Evolutionary conservation across 202 grass and related monocot species (phyloP), one percentile per base, ranked within the genome.

Genomic region (Eragrostis tef): DNA sequence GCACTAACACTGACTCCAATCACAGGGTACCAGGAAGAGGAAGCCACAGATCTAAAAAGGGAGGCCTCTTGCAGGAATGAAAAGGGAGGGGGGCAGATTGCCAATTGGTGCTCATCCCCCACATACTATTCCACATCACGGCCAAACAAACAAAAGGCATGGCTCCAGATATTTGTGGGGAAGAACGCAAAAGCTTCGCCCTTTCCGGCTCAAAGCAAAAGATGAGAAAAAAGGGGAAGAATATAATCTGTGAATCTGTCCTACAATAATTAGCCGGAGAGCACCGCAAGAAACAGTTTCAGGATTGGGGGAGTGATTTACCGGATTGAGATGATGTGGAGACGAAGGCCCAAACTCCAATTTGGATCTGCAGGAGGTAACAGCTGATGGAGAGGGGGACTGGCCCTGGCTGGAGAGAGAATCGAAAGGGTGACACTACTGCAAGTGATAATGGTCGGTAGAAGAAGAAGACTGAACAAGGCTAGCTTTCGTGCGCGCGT

Each of bases 21-120:
- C 79, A 83, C 67, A 74, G 73, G 14, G 61, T 83, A 83, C 74
- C 83, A 86, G 68, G 68, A 79, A 54, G 79, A 54, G 74, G 64
- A 82, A 67, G 83, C 51, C 79, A 73, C 74, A 69, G 79, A 89
- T 89, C 79, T 83, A 78, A 41, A 69, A 74, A 74, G 67, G 61
- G 61, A 62, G 83, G 60, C 22, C 11, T 62, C 88, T 79, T 64
- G 83, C 51, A 69, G 88, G 14, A 74, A 82, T 74, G 73, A 46
- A 86, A 78, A 86, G 26, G 51, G 50, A 12, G 29, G 59, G 60
- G 8, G 80, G n/a, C 67, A 31, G 78, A 29, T 34, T 82, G 87
- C 52, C 15, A 76, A 71, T 77, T 67, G 83, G 68, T 61, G 50
- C 67, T 22, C 50, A 51, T 49, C 71, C 78, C n/a, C 78, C 70